These are phyloP conservation scores for Berberis vulgaris DNA, from an alignment of 164 flowering plant genomes.

Conservation along the genomic window DNA sequence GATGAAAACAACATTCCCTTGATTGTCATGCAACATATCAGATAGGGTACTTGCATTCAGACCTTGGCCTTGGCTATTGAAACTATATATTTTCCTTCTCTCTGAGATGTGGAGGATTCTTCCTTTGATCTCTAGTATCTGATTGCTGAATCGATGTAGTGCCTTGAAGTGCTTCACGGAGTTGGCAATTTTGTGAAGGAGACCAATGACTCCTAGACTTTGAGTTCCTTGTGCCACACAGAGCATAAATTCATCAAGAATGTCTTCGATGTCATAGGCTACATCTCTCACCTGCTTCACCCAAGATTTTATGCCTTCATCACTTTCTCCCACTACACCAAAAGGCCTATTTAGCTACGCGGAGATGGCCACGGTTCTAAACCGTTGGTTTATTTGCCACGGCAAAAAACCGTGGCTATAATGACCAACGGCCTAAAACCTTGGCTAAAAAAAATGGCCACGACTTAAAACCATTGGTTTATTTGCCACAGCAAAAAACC, in stretches of 20 bases:
- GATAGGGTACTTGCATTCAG: background rate
- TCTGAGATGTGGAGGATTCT: background rate
- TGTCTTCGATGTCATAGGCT: slow-evolving; percentile 15
- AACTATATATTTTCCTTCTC: background rate
- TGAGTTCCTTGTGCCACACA: background rate
- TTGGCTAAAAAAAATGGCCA: no score
- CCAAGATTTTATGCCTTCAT: slow-evolving; percentile 9
- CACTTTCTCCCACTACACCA: background rate
- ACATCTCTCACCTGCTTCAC: slow-evolving; percentile 13
- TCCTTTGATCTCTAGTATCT: slow-evolving; percentile 2
- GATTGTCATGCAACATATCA: background rate
- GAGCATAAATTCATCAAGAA: slow-evolving; percentile 11
- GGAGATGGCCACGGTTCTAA: no score
- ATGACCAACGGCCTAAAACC: no score
- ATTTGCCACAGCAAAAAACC: no score
- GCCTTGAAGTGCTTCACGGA: background rate
- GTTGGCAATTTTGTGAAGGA: background rate
- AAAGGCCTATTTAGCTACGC: no score
- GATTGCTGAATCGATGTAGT: background rate
- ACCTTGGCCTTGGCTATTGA: no score
- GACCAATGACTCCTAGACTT: background rate
- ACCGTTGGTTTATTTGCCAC: no score
- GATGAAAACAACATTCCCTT: background rate
- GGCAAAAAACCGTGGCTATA: no score
- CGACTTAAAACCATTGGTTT: no score